Evolutionary conservation across 768 basidiomycete genomes (phyloP).

Genomic region (Termitomyces sp.): DNA sequence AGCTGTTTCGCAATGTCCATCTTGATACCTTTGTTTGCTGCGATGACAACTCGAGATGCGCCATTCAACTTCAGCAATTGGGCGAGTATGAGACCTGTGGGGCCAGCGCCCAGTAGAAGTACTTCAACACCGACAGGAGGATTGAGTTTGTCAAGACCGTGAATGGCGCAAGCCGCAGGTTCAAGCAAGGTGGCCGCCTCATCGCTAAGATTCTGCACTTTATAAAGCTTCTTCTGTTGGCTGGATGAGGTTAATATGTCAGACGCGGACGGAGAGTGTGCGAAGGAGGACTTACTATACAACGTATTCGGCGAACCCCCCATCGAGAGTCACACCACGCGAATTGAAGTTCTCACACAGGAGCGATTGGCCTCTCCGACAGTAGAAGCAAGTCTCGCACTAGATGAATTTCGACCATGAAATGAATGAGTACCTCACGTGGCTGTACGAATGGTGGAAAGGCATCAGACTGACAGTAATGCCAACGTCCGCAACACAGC

Average conservation of each 20-base stretch:
- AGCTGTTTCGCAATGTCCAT: conserved; percentile 81
- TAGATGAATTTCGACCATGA: conserved; percentile 18
- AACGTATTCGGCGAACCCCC: conserved; percentile 89
- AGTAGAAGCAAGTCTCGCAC: conserved; percentile 87
- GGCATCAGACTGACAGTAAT: conserved; percentile 40
- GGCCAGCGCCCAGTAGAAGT: conserved; percentile 84
- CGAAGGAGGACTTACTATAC: conserved; percentile 51
- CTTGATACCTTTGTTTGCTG: conserved; percentile 88
- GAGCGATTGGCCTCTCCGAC: conserved; percentile 75
- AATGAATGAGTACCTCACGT: neutral
- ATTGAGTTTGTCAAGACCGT: conserved; percentile 84
- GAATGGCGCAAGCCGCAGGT: conserved; percentile 87
- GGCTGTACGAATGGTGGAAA: conserved; percentile 1
- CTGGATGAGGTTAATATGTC: conserved; percentile 11
- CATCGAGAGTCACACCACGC: conserved; percentile 74
- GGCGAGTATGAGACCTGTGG: conserved; percentile 84
- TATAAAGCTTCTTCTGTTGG: conserved; percentile 71
- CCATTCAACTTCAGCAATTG: conserved; percentile 87
- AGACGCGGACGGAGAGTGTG: neutral
- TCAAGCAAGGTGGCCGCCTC: conserved; percentile 86
- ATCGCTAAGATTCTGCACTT: conserved; percentile 81
- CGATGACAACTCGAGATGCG: conserved; percentile 74
- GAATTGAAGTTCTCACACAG: conserved; percentile 84
- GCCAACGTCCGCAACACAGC: conserved; percentile 80
- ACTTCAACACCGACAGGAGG: conserved; percentile 82